These are phyloP conservation scores for Phytomonas sp. DNA, from an alignment of 208 protist genomes.

Conservation along the genomic window DNA sequence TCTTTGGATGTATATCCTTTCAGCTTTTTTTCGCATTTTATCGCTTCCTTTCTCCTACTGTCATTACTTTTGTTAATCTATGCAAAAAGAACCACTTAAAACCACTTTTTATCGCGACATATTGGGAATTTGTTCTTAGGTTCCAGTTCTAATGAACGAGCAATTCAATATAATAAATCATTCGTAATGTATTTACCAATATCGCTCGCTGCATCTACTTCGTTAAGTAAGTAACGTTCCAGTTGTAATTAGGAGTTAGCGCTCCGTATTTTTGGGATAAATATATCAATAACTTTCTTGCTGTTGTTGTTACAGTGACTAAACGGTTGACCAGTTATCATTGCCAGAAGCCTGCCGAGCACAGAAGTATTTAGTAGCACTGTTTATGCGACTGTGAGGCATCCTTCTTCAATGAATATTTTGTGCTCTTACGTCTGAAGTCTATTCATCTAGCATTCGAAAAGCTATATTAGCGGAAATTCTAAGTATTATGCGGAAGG, in stretches of 20 bases:
- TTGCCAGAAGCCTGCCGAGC: too few species aligned
- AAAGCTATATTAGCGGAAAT: too few species aligned
- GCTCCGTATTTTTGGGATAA: background rate
- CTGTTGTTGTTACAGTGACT: background rate
- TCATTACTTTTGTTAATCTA: slow-evolving; percentile 8
- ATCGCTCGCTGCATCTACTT: background rate
- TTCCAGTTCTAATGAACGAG: slow-evolving; percentile 1
- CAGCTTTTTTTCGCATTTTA: background rate
- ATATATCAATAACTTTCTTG: slow-evolving; percentile 1
- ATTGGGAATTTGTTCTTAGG: too few species aligned
- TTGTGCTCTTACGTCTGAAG: too few species aligned
- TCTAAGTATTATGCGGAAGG: too few species aligned
- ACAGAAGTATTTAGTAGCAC: too few species aligned
- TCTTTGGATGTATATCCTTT: slow-evolving; percentile 5
- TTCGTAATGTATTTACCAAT: slow-evolving; percentile 4
- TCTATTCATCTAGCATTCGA: too few species aligned
- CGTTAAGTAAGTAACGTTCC: background rate
- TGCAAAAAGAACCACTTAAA: background rate
- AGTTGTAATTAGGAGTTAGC: background rate
- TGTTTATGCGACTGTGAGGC: too few species aligned
- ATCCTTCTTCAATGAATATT: too few species aligned
- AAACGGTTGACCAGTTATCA: too few species aligned
- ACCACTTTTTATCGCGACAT: background rate
- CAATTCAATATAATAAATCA: background rate
- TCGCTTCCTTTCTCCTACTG: background rate